phyloP scores from a whole-genome alignment of 148 eudicot genomes.

The Rhododendron ovatum region DNA sequence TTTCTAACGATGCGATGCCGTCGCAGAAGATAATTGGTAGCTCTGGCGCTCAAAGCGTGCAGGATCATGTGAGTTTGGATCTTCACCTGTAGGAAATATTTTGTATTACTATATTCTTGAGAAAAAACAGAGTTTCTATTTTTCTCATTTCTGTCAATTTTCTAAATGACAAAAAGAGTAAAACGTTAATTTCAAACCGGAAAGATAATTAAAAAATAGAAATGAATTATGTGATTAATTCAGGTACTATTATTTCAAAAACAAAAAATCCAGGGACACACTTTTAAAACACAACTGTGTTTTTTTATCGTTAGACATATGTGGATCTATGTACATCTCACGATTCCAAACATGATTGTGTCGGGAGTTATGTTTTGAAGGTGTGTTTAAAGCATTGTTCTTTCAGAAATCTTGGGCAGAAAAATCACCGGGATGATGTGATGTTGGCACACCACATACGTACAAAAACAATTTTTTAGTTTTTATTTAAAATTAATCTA shows the following conservation, averaged over 20 bases:
- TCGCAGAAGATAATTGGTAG: conserved; percentile 2
- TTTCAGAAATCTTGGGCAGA: not conserved
- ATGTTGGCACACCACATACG: not conserved
- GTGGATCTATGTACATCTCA: too few species aligned
- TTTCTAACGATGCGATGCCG: conserved; percentile 13
- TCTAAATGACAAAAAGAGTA: not conserved
- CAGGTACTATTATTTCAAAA: not conserved
- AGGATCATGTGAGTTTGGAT: conserved; percentile 94
- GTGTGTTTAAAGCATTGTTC: not conserved
- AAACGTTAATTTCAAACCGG: not conserved
- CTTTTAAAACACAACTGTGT: too few species aligned
- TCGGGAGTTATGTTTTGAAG: too few species aligned
- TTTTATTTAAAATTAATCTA: not conserved
- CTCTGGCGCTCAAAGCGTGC: conserved; percentile 28
- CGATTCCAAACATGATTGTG: too few species aligned
- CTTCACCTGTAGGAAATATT: conserved; percentile 58
- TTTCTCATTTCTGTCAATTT: not conserved
- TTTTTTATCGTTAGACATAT: too few species aligned
- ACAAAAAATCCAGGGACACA: too few species aligned
- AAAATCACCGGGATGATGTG: not conserved
- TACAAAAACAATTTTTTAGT: not conserved
- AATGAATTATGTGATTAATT: not conserved
- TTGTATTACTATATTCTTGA: not conserved
- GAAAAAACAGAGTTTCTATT: not conserved
- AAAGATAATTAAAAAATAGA: not conserved